Evolutionary conservation across 2,329 filamentous ascomycete species (phyloP).

Genomic region (Arthroderma sp.): DNA sequence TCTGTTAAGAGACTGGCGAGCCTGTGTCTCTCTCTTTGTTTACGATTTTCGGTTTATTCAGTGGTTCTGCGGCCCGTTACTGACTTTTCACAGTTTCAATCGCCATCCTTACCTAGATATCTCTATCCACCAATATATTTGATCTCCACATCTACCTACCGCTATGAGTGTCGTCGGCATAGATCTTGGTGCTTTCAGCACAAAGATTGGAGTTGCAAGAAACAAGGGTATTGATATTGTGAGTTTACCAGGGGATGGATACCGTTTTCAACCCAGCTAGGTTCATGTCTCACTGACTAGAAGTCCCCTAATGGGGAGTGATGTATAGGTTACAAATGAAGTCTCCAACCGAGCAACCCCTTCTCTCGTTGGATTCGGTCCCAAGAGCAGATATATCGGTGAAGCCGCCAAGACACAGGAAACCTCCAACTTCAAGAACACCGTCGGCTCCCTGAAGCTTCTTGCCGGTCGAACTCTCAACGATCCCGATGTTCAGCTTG

Average conservation of each 20-base stretch:
- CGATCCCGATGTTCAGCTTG: slow-evolving; percentile 85
- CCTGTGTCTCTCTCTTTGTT: too few relatives aligned
- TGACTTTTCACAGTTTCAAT: too few relatives aligned
- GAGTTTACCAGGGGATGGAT: slow-evolving; percentile 36
- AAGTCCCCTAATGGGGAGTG: slow-evolving; percentile 18
- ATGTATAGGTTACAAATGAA: slow-evolving; percentile 80
- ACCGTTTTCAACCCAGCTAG: slow-evolving; percentile 10
- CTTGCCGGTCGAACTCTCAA: slow-evolving; percentile 73
- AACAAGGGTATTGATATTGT: slow-evolving; percentile 99
- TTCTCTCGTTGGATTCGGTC: slow-evolving; percentile 90
- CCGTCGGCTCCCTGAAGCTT: slow-evolving; percentile 81
- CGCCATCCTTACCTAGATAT: too few relatives aligned
- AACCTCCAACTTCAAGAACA: slow-evolving; percentile 99
- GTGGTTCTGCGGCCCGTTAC: too few relatives aligned
- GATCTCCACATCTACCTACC: slow-evolving; percentile 6
- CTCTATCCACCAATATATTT: too few relatives aligned
- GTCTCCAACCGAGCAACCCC: slow-evolving; percentile 96
- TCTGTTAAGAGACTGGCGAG: too few relatives aligned
- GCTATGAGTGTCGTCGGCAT: slow-evolving; percentile 59
- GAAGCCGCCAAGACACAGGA: slow-evolving; percentile 97
- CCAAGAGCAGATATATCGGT: slow-evolving; percentile 85
- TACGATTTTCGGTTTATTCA: too few relatives aligned
- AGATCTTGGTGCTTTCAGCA: slow-evolving; percentile 94
- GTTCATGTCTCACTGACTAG: slow-evolving; percentile 12
- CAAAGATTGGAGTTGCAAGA: slow-evolving; percentile 90